Conservation (phyloP, 106 monocot species). For the Dioscorea alata region DNA sequence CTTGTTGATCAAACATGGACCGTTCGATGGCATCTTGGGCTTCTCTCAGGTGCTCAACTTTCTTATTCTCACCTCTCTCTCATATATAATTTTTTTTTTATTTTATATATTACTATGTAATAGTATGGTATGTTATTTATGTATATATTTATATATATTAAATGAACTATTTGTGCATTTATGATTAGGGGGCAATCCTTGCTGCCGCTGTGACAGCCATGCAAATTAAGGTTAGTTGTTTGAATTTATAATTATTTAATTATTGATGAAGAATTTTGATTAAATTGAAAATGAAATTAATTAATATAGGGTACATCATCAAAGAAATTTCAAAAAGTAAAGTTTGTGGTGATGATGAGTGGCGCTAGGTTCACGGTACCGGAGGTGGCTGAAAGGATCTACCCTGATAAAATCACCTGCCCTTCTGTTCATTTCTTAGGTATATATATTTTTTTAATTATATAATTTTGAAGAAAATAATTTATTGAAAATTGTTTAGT, state of each 20-base stretch:
- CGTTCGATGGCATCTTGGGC: constrained; percentile 96
- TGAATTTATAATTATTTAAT: background rate
- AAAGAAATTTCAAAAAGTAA: constrained; percentile 26
- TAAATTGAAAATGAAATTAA: background rate
- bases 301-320: constrained; percentile 17
- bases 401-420: constrained; percentile 18
- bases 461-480: too few relatives aligned
- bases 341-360: constrained; percentile 27
- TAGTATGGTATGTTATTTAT: background rate
- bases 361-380: constrained; percentile 29
- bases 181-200: constrained; percentile 69
- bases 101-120: background rate
- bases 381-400: constrained; percentile 25
- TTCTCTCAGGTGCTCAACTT: constrained; percentile 71
- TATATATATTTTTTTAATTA: background rate
- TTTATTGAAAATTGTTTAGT: too few relatives aligned
- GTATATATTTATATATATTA: background rate
- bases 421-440: constrained; percentile 35
- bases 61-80: background rate
- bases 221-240: constrained; percentile 50
- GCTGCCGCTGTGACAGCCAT: constrained; percentile 71
- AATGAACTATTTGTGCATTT: background rate
- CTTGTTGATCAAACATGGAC: constrained; percentile 74
- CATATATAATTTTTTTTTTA: too few relatives aligned
- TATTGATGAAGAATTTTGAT: background rate